Conservation (phyloP, 768 basidiomycete genomes). For the Clathrus columnatus region DNA sequence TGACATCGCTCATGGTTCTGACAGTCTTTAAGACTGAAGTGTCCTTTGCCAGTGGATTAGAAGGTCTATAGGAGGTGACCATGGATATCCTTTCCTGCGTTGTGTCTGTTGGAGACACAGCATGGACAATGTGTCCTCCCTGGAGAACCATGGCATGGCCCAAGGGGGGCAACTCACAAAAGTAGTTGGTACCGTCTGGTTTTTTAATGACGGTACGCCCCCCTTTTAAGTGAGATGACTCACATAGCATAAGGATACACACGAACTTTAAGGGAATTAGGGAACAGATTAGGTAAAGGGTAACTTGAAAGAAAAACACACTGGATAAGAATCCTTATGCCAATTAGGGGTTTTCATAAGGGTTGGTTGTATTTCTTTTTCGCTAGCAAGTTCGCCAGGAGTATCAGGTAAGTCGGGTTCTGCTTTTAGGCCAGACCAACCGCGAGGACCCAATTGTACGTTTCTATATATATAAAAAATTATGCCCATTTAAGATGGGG, state of each 20-base stretch:
- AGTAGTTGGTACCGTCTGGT: constrained; percentile 7
- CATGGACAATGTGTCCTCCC: constrained; percentile 9
- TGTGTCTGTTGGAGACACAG: constrained; percentile 7
- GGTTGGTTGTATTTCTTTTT: constrained; percentile 7
- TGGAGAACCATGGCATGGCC: constrained; percentile 11
- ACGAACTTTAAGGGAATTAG: constrained; percentile 1
- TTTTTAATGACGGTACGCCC: constrained; percentile 7
- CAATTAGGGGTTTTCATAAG: constrained; percentile 9
- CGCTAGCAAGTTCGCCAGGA: not conserved
- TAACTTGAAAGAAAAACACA: not conserved
- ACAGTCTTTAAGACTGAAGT: constrained; percentile 6
- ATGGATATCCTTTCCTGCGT: constrained; percentile 10
- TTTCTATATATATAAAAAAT: not conserved
- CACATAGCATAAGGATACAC: constrained; percentile 11
- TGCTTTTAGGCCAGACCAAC: constrained; percentile 10
- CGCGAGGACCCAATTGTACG: constrained; percentile 11
- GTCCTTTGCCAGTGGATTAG: constrained; percentile 3
- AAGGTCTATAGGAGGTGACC: constrained; percentile 11
- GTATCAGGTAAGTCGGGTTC: constrained; percentile 10
- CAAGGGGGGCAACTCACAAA: constrained; percentile 8
- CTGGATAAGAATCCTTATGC: constrained; percentile 12
- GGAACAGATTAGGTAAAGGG: not conserved
- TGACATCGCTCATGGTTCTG: constrained; percentile 9
- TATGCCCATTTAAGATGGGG: not conserved
- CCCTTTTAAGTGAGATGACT: constrained; percentile 6